phyloP scores from a whole-genome alignment of 805 yeast species.

The Blastobotrys muscicola region DNA sequence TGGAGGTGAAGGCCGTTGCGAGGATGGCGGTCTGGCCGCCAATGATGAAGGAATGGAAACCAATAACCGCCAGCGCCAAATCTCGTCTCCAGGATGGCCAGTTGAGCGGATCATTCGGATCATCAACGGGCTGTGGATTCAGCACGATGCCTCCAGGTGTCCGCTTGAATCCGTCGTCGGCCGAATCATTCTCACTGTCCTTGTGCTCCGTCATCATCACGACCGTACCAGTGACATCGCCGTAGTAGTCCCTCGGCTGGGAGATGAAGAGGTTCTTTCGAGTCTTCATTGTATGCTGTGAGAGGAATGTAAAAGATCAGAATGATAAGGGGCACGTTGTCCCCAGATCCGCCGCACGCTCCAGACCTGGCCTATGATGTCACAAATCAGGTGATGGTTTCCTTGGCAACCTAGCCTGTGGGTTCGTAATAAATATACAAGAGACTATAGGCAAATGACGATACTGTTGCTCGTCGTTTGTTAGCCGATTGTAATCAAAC shows the following conservation, averaged over 20 bases:
- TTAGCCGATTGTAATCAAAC: no score
- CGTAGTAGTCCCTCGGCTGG: constrained; percentile 30
- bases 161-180: constrained; percentile 30
- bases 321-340: no score
- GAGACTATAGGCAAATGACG: no score
- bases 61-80: constrained; percentile 41
- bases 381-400: no score
- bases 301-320: no score
- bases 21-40: constrained; percentile 56
- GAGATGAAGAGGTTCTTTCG: constrained; percentile 28
- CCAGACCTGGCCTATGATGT: no score
- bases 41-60: constrained; percentile 48
- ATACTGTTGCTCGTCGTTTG: no score
- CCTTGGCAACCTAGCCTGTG: no score
- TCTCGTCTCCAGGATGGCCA: constrained; percentile 58
- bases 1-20: constrained; percentile 43
- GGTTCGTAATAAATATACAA: no score
- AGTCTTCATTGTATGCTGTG: not conserved
- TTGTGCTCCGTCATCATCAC: constrained; percentile 13
- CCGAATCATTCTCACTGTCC: constrained; percentile 10
- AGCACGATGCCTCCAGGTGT: constrained; percentile 42
- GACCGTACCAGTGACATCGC: constrained; percentile 38
- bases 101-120: constrained; percentile 56
- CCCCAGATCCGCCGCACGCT: no score
- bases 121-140: constrained; percentile 53